Evolutionary conservation across 768 basidiomycete species (phyloP), one percentile per base, ranked within the genome.

Genomic region (Suillus americanus): DNA sequence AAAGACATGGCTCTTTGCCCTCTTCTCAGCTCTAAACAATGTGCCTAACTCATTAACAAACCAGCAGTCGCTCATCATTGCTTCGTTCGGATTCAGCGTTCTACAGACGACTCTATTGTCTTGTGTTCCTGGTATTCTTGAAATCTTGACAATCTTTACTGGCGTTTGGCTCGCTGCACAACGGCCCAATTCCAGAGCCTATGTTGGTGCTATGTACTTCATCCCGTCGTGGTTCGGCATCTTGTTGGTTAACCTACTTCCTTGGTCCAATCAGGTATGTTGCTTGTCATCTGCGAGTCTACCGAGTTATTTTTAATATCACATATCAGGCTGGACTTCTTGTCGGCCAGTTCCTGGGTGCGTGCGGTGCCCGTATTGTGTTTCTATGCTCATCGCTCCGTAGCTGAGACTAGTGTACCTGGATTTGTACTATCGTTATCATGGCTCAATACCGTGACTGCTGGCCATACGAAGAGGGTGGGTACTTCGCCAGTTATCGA

Each of bases 1-100:
- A 0, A 90, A 89, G 73, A 87, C 86, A 0, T 90, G 88, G 87
- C 78, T 88, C 33, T 89, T 89, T 65, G 86, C 87, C 2, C 78
- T 89, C 45, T 87, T 88, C 71, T 80, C 83, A 12, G 82, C 81
- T 20, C 75, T 87, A 25, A 77, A 81, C 69, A 86, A 86, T 66
- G 72, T 89, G 33, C 86, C 87, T 0, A 87, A 85, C 72, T 87
- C 85, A 51, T 70, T 82, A 62, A 85, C 83, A 18, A 87, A 86
- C 69, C 87, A 89, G 70, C 73, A 81, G 6, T 79, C 81, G 65
- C 82, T 89, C 64, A 88, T 89, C 65, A 82, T 88, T n/a, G 72
- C 80, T 7, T 84, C 83, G 1, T 87, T 89, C 69, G 88, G 88
- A 1, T 89, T 87, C 73, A 80, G 78, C 5, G 68, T 73, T 59